Percentiles rank a stretch among this genome's conserved stretches.
phyloP scores from a whole-genome alignment of 495 filamentous ascomycete species.

The Hypoxylon intermedium region DNA sequence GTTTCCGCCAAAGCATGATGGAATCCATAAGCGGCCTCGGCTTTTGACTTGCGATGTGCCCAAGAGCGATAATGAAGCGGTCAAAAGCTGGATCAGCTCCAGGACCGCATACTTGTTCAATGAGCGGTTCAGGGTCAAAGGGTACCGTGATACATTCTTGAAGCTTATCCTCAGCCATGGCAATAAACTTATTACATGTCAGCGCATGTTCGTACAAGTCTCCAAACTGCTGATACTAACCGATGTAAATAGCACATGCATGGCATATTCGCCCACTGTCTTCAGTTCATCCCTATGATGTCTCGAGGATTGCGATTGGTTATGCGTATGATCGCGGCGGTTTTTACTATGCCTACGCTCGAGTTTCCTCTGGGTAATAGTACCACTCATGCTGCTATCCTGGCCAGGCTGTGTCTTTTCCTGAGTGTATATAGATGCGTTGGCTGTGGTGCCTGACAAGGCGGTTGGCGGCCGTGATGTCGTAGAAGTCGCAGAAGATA shows the following conservation, averaged over 20 bases:
- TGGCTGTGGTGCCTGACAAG: constrained; percentile 52
- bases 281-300: constrained; percentile 77
- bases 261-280: constrained; percentile 93
- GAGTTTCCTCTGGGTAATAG: constrained; percentile 54
- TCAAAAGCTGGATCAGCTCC: constrained; percentile 92
- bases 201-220: constrained; percentile 27
- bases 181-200: constrained; percentile 62
- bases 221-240: constrained; percentile 53
- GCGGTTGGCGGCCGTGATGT: constrained; percentile 49
- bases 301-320: constrained; percentile 82
- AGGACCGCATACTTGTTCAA: constrained; percentile 88
- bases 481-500: constrained; percentile 36
- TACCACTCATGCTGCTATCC: constrained; percentile 30
- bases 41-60: constrained; percentile 90
- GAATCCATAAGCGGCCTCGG: constrained; percentile 96
- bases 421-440: constrained; percentile 40
- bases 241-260: constrained; percentile 95
- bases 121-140: constrained; percentile 75
- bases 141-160: constrained; percentile 78
- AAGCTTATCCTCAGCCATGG: constrained; percentile 92
- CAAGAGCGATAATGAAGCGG: constrained; percentile 89
- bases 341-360: constrained; percentile 71
- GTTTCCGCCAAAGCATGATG: constrained; percentile 96
- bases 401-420: constrained; percentile 47
- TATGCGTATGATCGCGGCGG: constrained; percentile 74